These are phyloP conservation scores for Penicillium psychrosexuale DNA, from an alignment of 2,329 filamentous ascomycete genomes.

Conservation along the genomic window DNA sequence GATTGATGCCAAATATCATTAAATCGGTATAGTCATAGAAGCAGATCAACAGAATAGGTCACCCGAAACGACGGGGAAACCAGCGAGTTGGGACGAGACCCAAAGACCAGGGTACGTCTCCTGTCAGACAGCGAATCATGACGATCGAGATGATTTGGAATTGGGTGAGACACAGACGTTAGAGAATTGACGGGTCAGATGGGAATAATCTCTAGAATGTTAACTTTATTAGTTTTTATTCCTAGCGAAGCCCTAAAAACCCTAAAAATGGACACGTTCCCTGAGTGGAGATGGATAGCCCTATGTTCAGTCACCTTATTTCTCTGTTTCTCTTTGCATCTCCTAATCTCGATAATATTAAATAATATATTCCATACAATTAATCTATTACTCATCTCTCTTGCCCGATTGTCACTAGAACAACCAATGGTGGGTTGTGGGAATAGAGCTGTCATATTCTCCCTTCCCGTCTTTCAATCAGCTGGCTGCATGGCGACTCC, in stretches of 20 bases:
- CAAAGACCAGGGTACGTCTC: constrained; percentile 23
- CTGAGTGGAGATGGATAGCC: constrained; percentile 2
- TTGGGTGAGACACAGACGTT: constrained; percentile 22
- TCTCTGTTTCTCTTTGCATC: not conserved
- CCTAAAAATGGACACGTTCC: constrained; percentile 17
- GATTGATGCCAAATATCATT: not conserved
- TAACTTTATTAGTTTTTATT: constrained; percentile 4
- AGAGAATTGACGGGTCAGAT: constrained; percentile 17
- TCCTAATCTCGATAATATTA: not conserved
- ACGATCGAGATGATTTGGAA: constrained; percentile 18
- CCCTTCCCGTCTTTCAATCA: constrained; percentile 10
- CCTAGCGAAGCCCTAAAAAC: constrained; percentile 13
- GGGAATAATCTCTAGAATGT: not conserved
- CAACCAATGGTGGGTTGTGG: constrained; percentile 13
- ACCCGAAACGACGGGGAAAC: constrained; percentile 8
- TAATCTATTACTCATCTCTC: not conserved
- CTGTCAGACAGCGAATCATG: constrained; percentile 26
- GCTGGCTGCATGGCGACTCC: constrained; percentile 6
- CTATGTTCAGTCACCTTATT: not conserved
- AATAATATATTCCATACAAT: not conserved
- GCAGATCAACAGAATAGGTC: not conserved
- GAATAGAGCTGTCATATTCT: constrained; percentile 34
- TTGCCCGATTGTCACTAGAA: not conserved
- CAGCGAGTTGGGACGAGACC: constrained; percentile 21
- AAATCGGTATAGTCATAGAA: not conserved